These are phyloP conservation scores for Aspergillus taichungensis DNA, from an alignment of 495 filamentous ascomycete species.

Conservation along the genomic window DNA sequence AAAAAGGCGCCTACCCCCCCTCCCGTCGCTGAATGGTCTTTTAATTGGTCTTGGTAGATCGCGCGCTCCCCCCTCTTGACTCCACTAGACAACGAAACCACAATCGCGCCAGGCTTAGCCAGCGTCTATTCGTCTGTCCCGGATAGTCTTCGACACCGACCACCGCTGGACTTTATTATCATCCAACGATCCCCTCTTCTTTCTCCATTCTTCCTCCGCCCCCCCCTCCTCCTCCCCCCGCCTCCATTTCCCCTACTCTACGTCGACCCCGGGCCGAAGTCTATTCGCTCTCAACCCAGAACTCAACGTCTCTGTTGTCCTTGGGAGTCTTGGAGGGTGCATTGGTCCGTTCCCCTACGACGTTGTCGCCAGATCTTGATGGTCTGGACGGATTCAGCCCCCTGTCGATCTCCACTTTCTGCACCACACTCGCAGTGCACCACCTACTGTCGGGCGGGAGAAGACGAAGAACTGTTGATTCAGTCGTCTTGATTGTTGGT, in stretches of 20 bases:
- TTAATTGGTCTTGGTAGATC: conserved; percentile 24
- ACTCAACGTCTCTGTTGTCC: not conserved
- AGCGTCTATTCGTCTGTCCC: conserved; percentile 3
- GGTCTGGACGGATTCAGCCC: too few species aligned
- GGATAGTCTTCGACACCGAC: conserved; percentile 4
- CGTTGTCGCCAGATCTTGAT: too few species aligned
- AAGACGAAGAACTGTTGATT: not conserved
- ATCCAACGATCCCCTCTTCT: conserved; percentile 2
- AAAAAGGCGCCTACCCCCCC: conserved; percentile 4
- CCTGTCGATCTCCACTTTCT: not conserved
- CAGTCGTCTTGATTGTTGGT: not conserved
- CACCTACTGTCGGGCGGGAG: not conserved
- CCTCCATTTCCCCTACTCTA: not conserved
- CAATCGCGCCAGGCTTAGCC: conserved; percentile 8
- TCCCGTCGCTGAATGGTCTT: conserved; percentile 14
- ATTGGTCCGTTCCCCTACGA: too few species aligned
- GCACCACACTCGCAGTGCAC: conserved; percentile 2
- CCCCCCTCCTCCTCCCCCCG: conserved; percentile 1
- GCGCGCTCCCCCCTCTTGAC: conserved; percentile 15
- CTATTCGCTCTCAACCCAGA: not conserved
- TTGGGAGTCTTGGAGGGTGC: too few species aligned
- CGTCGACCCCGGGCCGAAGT: not conserved
- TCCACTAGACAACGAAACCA: conserved; percentile 17
- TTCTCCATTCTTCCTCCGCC: conserved; percentile 4
- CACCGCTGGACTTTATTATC: conserved; percentile 7